These are phyloP conservation scores for Leccinum incarnatum DNA, from an alignment of 768 basidiomycete genomes.

Conservation along the genomic window DNA sequence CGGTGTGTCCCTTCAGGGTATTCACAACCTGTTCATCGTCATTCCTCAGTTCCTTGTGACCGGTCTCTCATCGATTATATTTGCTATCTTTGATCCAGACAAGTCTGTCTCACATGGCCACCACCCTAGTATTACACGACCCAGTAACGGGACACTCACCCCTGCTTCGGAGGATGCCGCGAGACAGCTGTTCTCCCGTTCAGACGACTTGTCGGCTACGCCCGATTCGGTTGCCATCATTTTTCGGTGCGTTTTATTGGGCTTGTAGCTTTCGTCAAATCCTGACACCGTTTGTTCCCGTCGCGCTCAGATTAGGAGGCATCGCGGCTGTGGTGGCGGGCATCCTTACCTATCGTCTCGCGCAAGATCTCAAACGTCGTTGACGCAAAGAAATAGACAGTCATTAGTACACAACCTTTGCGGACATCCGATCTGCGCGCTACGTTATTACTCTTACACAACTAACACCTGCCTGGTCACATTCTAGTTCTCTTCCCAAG, in stretches of 20 bases:
- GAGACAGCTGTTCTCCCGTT: slow-evolving; percentile 12
- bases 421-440: not conserved
- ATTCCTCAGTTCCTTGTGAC: slow-evolving; percentile 94
- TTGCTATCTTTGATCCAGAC: slow-evolving; percentile 76
- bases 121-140: slow-evolving; percentile 13
- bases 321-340: slow-evolving; percentile 53
- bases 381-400: not conserved
- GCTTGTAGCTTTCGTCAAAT: not conserved
- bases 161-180: slow-evolving; percentile 4
- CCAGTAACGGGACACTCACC: slow-evolving; percentile 8
- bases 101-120: slow-evolving; percentile 43
- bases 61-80: slow-evolving; percentile 79
- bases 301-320: slow-evolving; percentile 49
- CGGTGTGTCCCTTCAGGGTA: slow-evolving; percentile 54
- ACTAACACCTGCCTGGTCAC: not conserved
- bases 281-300: not conserved
- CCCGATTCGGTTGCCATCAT: slow-evolving; percentile 78
- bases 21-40: slow-evolving; percentile 93
- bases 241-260: slow-evolving; percentile 53
- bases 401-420: not conserved
- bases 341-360: slow-evolving; percentile 51
- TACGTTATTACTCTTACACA: not conserved
- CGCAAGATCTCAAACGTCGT: slow-evolving; percentile 46
- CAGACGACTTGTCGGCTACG: slow-evolving; percentile 13
- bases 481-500: not conserved